Conservation (phyloP, 768 basidiomycete genomes). For the Tubosaeta sp. region DNA sequence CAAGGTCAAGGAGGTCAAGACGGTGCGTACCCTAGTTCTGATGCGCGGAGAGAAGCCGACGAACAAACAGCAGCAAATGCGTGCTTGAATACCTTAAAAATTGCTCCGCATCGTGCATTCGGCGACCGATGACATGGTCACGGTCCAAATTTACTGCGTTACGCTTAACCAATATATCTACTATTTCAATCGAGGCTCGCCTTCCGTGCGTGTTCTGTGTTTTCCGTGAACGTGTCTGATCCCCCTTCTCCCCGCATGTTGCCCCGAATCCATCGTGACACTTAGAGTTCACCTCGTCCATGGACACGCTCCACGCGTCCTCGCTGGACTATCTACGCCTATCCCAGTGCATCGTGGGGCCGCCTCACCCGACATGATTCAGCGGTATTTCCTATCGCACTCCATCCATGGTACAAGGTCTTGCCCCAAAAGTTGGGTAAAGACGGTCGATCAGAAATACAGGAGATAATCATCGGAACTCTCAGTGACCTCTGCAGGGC, state of each 20-base stretch:
- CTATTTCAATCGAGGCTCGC: conserved; percentile 90
- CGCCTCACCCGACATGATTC: conserved; percentile 90
- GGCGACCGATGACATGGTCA: conserved; percentile 94
- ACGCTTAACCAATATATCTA: conserved; percentile 95
- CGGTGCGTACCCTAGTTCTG: conserved; percentile 37
- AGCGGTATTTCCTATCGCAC: conserved; percentile 90
- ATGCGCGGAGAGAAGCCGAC: too few species aligned
- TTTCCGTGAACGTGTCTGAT: neutral
- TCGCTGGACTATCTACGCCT: conserved; percentile 73
- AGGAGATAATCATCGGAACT: too few species aligned
- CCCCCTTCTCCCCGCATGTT: conserved; percentile 39
- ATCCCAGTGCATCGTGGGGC: conserved; percentile 84
- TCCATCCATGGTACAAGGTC: too few species aligned
- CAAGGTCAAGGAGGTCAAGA: conserved; percentile 39
- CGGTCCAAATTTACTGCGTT: conserved; percentile 93
- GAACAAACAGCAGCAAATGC: conserved; percentile 70
- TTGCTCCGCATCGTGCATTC: conserved; percentile 94
- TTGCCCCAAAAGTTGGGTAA: too few species aligned
- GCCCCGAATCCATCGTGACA: conserved; percentile 96
- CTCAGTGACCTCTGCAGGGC: too few species aligned
- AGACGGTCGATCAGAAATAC: too few species aligned
- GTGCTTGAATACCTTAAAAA: conserved; percentile 98
- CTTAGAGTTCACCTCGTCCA: conserved; percentile 92
- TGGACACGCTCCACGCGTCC: conserved; percentile 78
- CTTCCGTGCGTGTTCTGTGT: conserved; percentile 60